Conservation (phyloP, 441 rosid genomes). For the Eutrema salsugineum region DNA sequence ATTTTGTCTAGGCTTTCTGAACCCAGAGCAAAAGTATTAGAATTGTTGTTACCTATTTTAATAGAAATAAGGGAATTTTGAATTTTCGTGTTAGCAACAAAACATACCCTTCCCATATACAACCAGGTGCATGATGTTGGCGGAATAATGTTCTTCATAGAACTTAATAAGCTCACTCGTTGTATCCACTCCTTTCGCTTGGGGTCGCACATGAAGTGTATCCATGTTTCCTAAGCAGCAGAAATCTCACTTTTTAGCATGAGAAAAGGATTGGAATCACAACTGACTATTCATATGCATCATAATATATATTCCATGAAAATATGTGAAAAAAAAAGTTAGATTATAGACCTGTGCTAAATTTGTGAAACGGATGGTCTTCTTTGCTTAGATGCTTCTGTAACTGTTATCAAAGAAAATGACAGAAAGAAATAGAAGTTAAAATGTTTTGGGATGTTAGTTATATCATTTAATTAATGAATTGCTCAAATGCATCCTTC, state of each 20-base stretch:
- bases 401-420: slow-evolving; percentile 47
- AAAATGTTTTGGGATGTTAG: background rate
- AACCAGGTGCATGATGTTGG: slow-evolving; percentile 88
- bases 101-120: slow-evolving; percentile 74
- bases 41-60: background rate
- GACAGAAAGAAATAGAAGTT: background rate
- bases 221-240: slow-evolving; percentile 74
- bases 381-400: slow-evolving; percentile 69
- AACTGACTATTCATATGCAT: background rate
- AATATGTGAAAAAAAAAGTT: background rate
- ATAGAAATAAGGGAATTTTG: background rate
- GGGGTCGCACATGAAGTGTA: slow-evolving; percentile 80
- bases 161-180: slow-evolving; percentile 78
- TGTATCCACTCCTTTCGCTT: slow-evolving; percentile 73
- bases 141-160: slow-evolving; percentile 78
- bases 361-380: slow-evolving; percentile 87
- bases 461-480: background rate
- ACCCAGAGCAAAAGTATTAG: slow-evolving; percentile 25
- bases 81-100: background rate
- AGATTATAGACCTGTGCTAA: slow-evolving; percentile 65
- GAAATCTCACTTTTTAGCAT: slow-evolving; percentile 18
- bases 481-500: background rate
- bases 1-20: slow-evolving; percentile 76
- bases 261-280: background rate
- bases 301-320: background rate